phyloP scores from a whole-genome alignment of 768 basidiomycete species.

The Leccinum subtestaceum region DNA sequence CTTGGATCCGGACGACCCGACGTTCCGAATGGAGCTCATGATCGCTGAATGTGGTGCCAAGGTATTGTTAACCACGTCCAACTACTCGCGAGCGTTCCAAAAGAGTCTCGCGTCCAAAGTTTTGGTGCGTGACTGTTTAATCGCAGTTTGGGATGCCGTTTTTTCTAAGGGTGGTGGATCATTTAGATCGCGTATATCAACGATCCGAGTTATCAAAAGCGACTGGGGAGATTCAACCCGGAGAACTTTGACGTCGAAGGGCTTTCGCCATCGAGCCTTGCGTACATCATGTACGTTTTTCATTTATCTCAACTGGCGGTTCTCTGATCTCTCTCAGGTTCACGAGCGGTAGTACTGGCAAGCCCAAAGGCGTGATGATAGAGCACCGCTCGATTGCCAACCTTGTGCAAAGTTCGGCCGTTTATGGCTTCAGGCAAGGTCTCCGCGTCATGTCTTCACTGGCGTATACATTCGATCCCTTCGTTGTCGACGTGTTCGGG shows the following conservation, averaged over 20 bases:
- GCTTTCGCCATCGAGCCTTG: constrained; percentile 20
- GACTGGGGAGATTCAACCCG: constrained; percentile 11
- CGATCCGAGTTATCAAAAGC: constrained; percentile 28
- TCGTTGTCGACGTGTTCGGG: constrained; percentile 20
- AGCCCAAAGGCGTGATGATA: constrained; percentile 24
- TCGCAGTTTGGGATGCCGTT: neutral
- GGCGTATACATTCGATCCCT: constrained; percentile 31
- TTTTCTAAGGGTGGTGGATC: neutral
- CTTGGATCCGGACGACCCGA: constrained; percentile 30
- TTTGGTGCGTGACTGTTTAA: constrained; percentile 10
- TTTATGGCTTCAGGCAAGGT: constrained; percentile 24
- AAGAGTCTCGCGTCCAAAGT: constrained; percentile 24
- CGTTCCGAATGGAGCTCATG: constrained; percentile 28
- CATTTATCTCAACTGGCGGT: too few relatives aligned
- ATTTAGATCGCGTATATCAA: constrained; percentile 28
- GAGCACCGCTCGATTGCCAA: constrained; percentile 22
- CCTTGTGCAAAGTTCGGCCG: constrained; percentile 20
- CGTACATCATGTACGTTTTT: constrained; percentile 27
- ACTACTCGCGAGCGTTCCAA: constrained; percentile 22
- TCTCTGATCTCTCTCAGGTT: constrained; percentile 5
- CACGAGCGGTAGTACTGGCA: constrained; percentile 25
- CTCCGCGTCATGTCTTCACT: constrained; percentile 27
- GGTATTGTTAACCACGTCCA: constrained; percentile 27
- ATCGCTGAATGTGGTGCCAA: constrained; percentile 27
- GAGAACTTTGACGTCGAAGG: constrained; percentile 23